Evolutionary conservation across 164 flowering plant genomes (phyloP).

Genomic region (Dillenia turbinata): DNA sequence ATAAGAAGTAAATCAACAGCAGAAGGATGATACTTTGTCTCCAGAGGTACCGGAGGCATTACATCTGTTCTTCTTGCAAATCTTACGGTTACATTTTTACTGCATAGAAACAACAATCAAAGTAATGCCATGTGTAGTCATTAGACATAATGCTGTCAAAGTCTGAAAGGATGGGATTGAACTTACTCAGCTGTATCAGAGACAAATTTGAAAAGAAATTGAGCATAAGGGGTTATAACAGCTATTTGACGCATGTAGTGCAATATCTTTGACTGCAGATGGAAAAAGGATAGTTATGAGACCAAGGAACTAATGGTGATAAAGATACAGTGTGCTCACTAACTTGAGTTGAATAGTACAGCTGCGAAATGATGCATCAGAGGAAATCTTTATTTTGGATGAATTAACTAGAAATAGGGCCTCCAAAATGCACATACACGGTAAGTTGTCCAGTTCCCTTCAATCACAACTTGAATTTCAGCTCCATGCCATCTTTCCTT

Average conservation of each 20-base stretch:
- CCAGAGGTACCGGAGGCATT: constrained; percentile 94
- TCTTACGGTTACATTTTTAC: constrained; percentile 77
- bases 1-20: constrained; percentile 91
- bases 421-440: constrained; percentile 49
- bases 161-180: constrained; percentile 1
- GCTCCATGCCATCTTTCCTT: constrained; percentile 93
- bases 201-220: constrained; percentile 78
- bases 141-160: background rate
- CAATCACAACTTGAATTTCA: constrained; percentile 95
- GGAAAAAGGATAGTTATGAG: constrained; percentile 9
- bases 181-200: constrained; percentile 80
- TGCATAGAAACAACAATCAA: constrained; percentile 23
- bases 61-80: constrained; percentile 93
- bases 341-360: background rate
- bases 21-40: constrained; percentile 97
- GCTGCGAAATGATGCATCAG: background rate
- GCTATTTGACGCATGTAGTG: constrained; percentile 99
- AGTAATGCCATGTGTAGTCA: background rate
- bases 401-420: no score
- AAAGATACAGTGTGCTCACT: background rate
- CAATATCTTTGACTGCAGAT: constrained; percentile 87
- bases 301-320: constrained; percentile 8
- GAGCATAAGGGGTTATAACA: constrained; percentile 96
- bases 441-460: constrained; percentile 98
- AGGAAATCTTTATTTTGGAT: no score